Percentiles rank a stretch among this genome's conserved stretches.
These are phyloP conservation scores for Euptelea pleiosperma DNA, from an alignment of 164 flowering plant genomes.

Conservation along the genomic window DNA sequence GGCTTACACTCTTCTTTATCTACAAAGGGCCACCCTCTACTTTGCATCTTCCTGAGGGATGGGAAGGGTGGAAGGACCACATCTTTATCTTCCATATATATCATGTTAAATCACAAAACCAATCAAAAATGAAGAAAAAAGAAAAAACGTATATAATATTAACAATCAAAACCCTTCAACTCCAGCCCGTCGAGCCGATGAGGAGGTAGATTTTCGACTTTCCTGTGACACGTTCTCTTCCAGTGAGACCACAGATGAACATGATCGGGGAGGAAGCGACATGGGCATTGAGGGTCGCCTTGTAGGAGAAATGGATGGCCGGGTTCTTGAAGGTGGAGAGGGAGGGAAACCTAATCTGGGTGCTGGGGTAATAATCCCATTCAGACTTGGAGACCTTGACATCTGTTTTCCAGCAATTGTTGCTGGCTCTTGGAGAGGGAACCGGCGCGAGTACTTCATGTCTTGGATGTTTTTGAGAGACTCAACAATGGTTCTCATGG, in stretches of 20 bases:
- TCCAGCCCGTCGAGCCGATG: conserved; percentile 46
- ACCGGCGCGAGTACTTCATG: conserved; percentile 61
- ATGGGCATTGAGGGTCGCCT: conserved; percentile 29
- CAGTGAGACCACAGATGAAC: conserved; percentile 53
- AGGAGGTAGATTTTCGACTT: conserved; percentile 48
- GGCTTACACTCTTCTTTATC: conserved; percentile 39
- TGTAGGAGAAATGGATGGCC: conserved; percentile 43
- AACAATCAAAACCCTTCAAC: conserved; percentile 81
- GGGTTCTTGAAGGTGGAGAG: conserved; percentile 50
- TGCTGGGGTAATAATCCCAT: conserved; percentile 44
- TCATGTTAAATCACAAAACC: conserved; percentile 25
- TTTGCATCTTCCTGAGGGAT: conserved; percentile 25
- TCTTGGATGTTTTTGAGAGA: conserved; percentile 74
- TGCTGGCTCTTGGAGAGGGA: conserved; percentile 85
- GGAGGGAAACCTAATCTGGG: conserved; percentile 57
- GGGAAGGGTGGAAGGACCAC: conserved; percentile 34
- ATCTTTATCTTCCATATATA: conserved; percentile 38
- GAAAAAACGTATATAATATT: conserved; percentile 31
- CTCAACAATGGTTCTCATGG: conserved; percentile 78
- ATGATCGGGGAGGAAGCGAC: conserved; percentile 48
- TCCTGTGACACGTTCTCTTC: conserved; percentile 54
- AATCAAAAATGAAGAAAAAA: conserved; percentile 7
- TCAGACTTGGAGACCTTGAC: conserved; percentile 75
- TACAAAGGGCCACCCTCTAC: conserved; percentile 42
- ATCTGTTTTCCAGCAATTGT: conserved; percentile 50